Conservation (phyloP, 352 stramenopile species). For the Blastocystis sp. region DNA sequence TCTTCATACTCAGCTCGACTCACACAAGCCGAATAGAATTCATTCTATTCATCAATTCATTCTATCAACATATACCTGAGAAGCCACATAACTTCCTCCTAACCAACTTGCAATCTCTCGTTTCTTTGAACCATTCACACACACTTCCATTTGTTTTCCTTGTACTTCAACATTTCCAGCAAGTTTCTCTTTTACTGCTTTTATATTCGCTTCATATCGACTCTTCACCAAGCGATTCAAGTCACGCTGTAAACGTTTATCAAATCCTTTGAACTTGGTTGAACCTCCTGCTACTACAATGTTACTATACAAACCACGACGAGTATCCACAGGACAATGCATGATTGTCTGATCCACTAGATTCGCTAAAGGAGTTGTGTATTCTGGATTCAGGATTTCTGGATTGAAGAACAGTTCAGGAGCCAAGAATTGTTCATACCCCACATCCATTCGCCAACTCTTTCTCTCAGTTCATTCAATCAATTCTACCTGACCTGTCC, state of each 20-base stretch:
- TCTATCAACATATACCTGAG: constrained; percentile 74
- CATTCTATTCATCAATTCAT: constrained; percentile 66
- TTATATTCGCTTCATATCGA: constrained; percentile 77
- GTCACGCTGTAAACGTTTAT: constrained; percentile 81
- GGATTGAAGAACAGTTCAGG: constrained; percentile 92
- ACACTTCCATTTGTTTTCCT: constrained; percentile 46
- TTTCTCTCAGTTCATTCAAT: constrained; percentile 68
- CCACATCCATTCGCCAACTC: constrained; percentile 80
- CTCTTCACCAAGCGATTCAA: constrained; percentile 84
- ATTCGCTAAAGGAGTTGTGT: constrained; percentile 80
- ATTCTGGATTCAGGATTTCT: constrained; percentile 87
- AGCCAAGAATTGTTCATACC: constrained; percentile 84
- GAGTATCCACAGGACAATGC: constrained; percentile 86
- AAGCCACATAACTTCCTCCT: constrained; percentile 64
- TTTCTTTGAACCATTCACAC: constrained; percentile 67
- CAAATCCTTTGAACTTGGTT: constrained; percentile 95
- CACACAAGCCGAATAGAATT: constrained; percentile 88
- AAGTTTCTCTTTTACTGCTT: neutral
- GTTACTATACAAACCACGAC: constrained; percentile 86
- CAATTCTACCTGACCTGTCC: constrained; percentile 44
- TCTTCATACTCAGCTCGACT: constrained; percentile 91
- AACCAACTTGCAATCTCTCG: constrained; percentile 20
- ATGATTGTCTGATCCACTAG: constrained; percentile 87
- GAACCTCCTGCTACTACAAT: constrained; percentile 86
- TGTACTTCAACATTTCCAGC: constrained; percentile 18